Evolutionary conservation across 2,329 filamentous ascomycete genomes (phyloP), one percentile per base, ranked within the genome.

Genomic region (Neofusicoccum umdonicola): DNA sequence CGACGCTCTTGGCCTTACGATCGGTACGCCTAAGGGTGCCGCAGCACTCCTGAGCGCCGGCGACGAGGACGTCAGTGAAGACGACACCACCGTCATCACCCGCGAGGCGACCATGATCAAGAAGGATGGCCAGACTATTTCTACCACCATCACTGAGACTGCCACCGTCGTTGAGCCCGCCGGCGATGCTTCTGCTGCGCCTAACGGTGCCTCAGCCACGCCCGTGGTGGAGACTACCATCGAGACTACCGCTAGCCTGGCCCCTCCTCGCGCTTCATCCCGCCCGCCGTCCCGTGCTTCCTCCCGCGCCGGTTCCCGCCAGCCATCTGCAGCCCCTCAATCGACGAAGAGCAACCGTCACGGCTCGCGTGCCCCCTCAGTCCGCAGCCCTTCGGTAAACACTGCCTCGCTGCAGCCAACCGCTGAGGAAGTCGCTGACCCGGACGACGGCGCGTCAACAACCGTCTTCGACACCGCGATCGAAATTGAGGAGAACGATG

Each of bases 1-100:
- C 7, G 62, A 64, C 34, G 51, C 42, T 12, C 52, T 64, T 9
- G 62, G 42, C 3, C 42, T 64, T 22, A 64, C 62, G 3, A 64
- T 64, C 35, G 62, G 62, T 15, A 64, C 62, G 15, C 62, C 62
- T 11, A 57, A 58, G 42, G 62, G 62, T n/a, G 62, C 62, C 12
- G 51, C 62, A 3, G 62, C 62, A 13, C 44, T 64, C 13, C 44
- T 64, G 4, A 51, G 48, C 13, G 62, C 34, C 9, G 51, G 37
- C 19, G 22, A 58, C 22, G 42, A 57, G 9, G 31, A 56, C 22
- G 41, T 57, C 15, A 8, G 17, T 19, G 52, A 39, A 17, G 44
- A 50, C 13, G 44, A 50, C 12, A 34, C 41, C 7, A 34, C 52
- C 19, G 51, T 64, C 34, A 50, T 41, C n/a, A 45, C 62, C 13